Percentiles rank a stretch among this genome's conserved stretches.
Conservation (phyloP, 2,329 filamentous ascomycete species). For the Rutstroemia sp. region DNA sequence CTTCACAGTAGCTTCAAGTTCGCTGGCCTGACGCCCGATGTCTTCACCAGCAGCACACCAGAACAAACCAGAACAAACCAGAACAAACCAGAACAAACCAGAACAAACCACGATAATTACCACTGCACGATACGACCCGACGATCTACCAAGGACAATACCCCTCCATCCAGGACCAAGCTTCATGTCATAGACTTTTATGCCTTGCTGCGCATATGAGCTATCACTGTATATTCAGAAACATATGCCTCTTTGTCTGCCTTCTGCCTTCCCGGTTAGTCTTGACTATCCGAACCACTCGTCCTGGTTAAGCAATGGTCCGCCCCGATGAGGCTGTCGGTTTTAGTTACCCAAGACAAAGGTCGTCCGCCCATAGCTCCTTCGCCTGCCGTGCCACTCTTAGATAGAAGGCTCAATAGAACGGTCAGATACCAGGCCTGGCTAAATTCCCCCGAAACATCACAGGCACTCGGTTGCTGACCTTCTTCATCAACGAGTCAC, state of each 20-base stretch:
- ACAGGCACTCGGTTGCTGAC: constrained; percentile 4
- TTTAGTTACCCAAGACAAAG: constrained; percentile 5
- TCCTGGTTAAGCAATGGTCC: constrained; percentile 1
- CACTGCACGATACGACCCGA: not conserved
- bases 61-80: not conserved
- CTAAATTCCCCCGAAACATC: not conserved
- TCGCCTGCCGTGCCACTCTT: not conserved
- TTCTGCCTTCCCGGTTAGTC: constrained; percentile 2
- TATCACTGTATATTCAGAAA: not conserved
- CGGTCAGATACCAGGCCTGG: not conserved
- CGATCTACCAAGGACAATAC: not conserved
- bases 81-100: not conserved
- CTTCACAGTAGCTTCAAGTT: not conserved
- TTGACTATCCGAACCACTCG: not conserved
- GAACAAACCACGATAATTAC: not conserved
- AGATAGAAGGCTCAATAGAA: constrained; percentile 3
- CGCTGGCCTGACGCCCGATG: not conserved
- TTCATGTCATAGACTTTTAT: not conserved
- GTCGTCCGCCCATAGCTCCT: not conserved
- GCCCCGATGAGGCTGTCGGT: constrained; percentile 4
- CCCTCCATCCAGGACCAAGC: not conserved
- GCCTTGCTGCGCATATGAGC: constrained; percentile 8
- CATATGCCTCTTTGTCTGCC: not conserved
- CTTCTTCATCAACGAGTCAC: not conserved
- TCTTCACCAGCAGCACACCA: not conserved